A percentile compares a stretch with the other conserved stretches of the same genome.
phyloP scores from a whole-genome alignment of 148 eudicot genomes.

The Bassia scoparia region DNA sequence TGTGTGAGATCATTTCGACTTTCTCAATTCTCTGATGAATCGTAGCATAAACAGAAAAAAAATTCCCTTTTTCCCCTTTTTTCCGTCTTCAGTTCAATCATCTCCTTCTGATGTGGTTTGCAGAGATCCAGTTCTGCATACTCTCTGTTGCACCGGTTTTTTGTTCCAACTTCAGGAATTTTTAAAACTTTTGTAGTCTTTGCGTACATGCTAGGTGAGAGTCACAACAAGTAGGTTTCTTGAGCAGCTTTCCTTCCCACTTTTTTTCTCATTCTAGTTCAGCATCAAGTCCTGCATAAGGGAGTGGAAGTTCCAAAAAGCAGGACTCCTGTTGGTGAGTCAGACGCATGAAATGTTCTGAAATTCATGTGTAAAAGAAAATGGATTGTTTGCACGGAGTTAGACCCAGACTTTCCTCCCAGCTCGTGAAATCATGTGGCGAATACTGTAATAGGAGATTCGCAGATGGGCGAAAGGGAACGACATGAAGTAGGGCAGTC shows the following conservation, averaged over 20 bases:
- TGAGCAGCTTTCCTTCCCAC: slow-evolving; percentile 96
- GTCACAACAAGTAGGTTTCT: slow-evolving; percentile 60
- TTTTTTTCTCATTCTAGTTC: slow-evolving; percentile 89
- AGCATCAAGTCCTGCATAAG: slow-evolving; percentile 56
- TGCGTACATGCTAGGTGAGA: slow-evolving; percentile 58
- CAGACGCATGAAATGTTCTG: slow-evolving; percentile 74
- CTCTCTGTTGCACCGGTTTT: slow-evolving; percentile 70
- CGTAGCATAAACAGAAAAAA: no score
- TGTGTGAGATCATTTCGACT: slow-evolving; percentile 84
- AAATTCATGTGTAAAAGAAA: slow-evolving; percentile 59
- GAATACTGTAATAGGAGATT: slow-evolving; percentile 52
- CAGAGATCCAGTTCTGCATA: slow-evolving; percentile 83
- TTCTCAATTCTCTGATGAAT: slow-evolving; percentile 91
- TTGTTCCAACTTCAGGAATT: slow-evolving; percentile 80
- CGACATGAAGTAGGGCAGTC: slow-evolving; percentile 40
- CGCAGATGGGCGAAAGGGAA: slow-evolving; percentile 40
- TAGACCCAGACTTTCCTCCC: slow-evolving; percentile 75
- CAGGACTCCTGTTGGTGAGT: slow-evolving; percentile 82
- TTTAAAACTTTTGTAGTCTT: slow-evolving; percentile 77
- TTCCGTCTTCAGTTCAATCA: slow-evolving; percentile 89
- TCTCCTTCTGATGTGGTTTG: slow-evolving; percentile 97
- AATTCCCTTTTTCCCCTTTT: no score
- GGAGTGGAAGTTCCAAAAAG: slow-evolving; percentile 69
- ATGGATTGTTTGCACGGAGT: slow-evolving; percentile 57
- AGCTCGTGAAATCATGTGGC: no score